Base-by-base conservation (phyloP, 1,139 yeast genomes). In the Nadsonia starkeyi-henricii region DNA sequence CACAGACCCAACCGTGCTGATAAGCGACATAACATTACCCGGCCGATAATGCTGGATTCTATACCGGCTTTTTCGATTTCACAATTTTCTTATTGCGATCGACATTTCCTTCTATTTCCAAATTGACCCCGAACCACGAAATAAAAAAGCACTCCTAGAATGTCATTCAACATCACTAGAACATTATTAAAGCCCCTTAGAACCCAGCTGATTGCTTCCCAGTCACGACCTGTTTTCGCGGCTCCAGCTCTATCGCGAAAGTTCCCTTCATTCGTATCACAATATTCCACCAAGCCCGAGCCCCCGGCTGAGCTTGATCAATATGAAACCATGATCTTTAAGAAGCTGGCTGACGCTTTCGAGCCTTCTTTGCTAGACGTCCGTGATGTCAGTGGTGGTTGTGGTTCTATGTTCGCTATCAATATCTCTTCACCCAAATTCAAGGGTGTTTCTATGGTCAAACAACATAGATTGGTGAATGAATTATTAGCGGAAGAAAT, bases 331-430 rank as follows among this genome's bases (percentile, higher is more conserved):
- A 72, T 79, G 60, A 75, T 88, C 42, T 81, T 70, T 59, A 66
- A 71, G 41, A 77, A 78, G 50, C 70, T 88, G 46, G 58, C 71
- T 19, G 63, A 69, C 19, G 73, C 73, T 49, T 74, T 88, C 47
- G 56, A 66, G 17, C 96, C 97, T 1, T 62, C 67, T 36, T 67
- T 66, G 44, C 67, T 88, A 47, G 72, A 73, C 46, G 95, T 89
- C 9, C 71, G 72, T 55, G 98, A 91, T 62, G 81, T 89, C 3
- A 81, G 93, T 23, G 97, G 88, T 5, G 98, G 99, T 0, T 93
- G 98, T 68, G 99, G 99, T 0, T 88, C 96, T 2, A 91, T 91
- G 97, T 93, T 86, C 67, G 88, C 95, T 45, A 91, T 91, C 47
- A 70, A 75, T 52, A 77, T 93, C 20, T 84, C 80, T 42, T 81